These are phyloP conservation scores for Clavispora phyllophila DNA, from an alignment of 805 yeast genomes.

Conservation along the genomic window DNA sequence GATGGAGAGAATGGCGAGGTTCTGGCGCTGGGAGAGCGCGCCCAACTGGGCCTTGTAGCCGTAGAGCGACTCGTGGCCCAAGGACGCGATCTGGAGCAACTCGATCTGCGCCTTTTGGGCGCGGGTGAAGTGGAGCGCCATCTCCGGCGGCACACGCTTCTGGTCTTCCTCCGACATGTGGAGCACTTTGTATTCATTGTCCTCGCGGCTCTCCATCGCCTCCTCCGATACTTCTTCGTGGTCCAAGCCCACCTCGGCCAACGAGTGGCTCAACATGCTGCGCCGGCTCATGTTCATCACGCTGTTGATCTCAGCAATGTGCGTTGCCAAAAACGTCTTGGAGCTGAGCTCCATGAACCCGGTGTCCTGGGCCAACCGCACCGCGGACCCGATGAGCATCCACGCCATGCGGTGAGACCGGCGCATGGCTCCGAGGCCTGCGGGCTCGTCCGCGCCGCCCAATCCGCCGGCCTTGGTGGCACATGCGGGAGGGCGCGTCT, in stretches of 20 bases:
- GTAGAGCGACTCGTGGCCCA: slow-evolving; percentile 82
- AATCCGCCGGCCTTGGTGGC: not conserved
- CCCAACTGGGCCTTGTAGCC: slow-evolving; percentile 55
- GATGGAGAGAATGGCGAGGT: slow-evolving; percentile 64
- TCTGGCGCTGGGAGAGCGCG: slow-evolving; percentile 53
- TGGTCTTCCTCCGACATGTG: slow-evolving; percentile 31
- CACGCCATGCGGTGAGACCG: slow-evolving; percentile 88
- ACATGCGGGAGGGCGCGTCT: slow-evolving; percentile 6
- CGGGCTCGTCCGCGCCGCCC: slow-evolving; percentile 39
- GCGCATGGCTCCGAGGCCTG: slow-evolving; percentile 81
- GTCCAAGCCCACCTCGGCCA: slow-evolving; percentile 60
- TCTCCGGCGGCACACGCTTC: slow-evolving; percentile 20
- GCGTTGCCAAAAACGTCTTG: slow-evolving; percentile 75
- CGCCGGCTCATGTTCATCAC: slow-evolving; percentile 78
- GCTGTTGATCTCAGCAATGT: slow-evolving; percentile 74
- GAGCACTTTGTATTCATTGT: slow-evolving; percentile 23
- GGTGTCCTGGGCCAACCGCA: slow-evolving; percentile 81
- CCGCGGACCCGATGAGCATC: slow-evolving; percentile 88
- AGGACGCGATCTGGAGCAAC: slow-evolving; percentile 66
- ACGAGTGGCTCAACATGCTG: slow-evolving; percentile 69
- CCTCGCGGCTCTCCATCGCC: slow-evolving; percentile 24
- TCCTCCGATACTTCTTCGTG: slow-evolving; percentile 36
- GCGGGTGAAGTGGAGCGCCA: slow-evolving; percentile 47
- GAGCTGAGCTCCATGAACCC: slow-evolving; percentile 72
- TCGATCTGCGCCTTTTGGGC: slow-evolving; percentile 77